Percentiles rank a stretch among this genome's conserved stretches.
Evolutionary conservation across 1,284 basidiomycete species (phyloP).

Genomic region (Melampsora americana): DNA sequence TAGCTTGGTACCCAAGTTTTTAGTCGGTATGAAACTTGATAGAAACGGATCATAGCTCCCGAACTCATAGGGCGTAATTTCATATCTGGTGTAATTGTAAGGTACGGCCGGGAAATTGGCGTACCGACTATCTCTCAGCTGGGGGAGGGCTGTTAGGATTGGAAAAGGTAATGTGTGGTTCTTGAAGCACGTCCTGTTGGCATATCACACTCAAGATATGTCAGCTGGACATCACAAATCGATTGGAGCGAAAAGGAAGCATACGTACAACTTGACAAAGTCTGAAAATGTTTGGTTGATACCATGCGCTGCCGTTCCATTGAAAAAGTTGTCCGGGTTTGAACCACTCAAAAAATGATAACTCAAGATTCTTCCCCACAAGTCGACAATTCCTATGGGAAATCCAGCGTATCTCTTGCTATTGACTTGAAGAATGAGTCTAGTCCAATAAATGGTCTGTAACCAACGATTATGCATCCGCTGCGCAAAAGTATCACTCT

Average conservation of each 20-base stretch:
- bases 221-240: background rate
- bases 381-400: slow-evolving; percentile 32
- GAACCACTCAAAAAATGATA: slow-evolving; percentile 35
- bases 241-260: background rate
- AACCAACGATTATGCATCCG: slow-evolving; percentile 11
- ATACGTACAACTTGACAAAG: slow-evolving; percentile 30
- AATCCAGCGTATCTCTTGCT: slow-evolving; percentile 32
- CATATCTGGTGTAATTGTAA: slow-evolving; percentile 22
- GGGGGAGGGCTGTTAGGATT: slow-evolving; percentile 31
- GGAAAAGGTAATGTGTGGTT: slow-evolving; percentile 40
- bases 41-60: slow-evolving; percentile 40
- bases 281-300: slow-evolving; percentile 39
- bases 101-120: slow-evolving; percentile 15
- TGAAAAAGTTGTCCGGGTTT: slow-evolving; percentile 17
- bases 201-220: background rate
- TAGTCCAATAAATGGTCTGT: slow-evolving; percentile 36
- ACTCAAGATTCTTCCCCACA: slow-evolving; percentile 43
- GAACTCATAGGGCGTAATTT: slow-evolving; percentile 31
- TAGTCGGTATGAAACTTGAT: slow-evolving; percentile 28
- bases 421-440: slow-evolving; percentile 27
- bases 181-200: slow-evolving; percentile 24
- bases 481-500: background rate
- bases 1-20: slow-evolving; percentile 28
- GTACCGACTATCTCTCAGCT: background rate
- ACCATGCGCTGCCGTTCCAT: slow-evolving; percentile 17